A percentile compares a stretch with the other conserved stretches of the same genome.
These are phyloP conservation scores for Hypomontagnella submonticulosa DNA, from an alignment of 495 filamentous ascomycete species.

Conservation along the genomic window DNA sequence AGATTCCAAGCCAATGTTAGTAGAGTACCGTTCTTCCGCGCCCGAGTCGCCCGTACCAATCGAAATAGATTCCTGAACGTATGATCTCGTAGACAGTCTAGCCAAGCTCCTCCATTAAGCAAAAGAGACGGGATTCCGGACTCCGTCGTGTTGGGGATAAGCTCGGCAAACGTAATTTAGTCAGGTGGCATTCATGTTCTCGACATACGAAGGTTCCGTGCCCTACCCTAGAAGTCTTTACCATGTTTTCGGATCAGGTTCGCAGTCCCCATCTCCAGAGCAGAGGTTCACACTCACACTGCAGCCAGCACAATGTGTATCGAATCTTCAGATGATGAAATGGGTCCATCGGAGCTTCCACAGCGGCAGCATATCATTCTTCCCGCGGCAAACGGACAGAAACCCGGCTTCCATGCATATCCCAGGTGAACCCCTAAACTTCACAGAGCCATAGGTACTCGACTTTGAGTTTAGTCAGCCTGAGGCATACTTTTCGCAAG, in stretches of 20 bases:
- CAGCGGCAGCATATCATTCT: slow-evolving; percentile 50
- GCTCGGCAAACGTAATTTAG: slow-evolving; percentile 27
- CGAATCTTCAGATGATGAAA: slow-evolving; percentile 46
- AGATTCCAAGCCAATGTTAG: slow-evolving; percentile 20
- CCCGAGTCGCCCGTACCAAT: slow-evolving; percentile 18
- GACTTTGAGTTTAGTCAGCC: slow-evolving; percentile 50
- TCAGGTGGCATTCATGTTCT: slow-evolving; percentile 40
- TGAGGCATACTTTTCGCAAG: slow-evolving; percentile 40
- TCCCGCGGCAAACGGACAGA: slow-evolving; percentile 31
- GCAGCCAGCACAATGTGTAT: slow-evolving; percentile 37
- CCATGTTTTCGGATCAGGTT: slow-evolving; percentile 13
- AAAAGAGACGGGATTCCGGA: slow-evolving; percentile 44
- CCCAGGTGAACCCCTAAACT: slow-evolving; percentile 16
- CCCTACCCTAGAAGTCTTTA: slow-evolving; percentile 21
- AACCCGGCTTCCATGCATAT: background rate
- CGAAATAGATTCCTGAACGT: slow-evolving; percentile 22
- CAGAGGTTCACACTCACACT: slow-evolving; percentile 44
- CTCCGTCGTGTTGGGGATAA: slow-evolving; percentile 47
- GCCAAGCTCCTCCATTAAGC: slow-evolving; percentile 43
- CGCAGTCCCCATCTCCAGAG: slow-evolving; percentile 28
- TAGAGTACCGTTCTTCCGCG: slow-evolving; percentile 26
- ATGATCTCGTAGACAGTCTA: slow-evolving; percentile 32
- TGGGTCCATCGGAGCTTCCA: slow-evolving; percentile 53
- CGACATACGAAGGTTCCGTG: slow-evolving; percentile 17
- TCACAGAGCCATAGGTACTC: slow-evolving; percentile 42